Conservation (phyloP, 108 stramenopile genomes). For the Seminavis robusta region DNA sequence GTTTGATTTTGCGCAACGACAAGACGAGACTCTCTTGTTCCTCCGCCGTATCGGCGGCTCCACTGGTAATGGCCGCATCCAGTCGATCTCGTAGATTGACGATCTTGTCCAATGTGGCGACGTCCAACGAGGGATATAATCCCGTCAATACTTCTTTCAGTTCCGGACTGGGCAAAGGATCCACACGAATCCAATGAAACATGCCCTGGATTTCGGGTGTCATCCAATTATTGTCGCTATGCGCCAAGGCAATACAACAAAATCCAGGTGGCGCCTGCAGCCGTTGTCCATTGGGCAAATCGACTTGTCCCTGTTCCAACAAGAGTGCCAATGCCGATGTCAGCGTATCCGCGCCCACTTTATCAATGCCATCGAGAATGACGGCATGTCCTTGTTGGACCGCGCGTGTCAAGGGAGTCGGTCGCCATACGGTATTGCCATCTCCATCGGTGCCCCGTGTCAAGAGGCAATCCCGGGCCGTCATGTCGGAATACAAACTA, state of each 20-base stretch:
- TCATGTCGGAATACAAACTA: slow-evolving; percentile 67
- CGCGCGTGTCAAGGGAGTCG: slow-evolving; percentile 68
- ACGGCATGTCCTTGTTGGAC: slow-evolving; percentile 49
- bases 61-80: slow-evolving; percentile 23
- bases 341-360: slow-evolving; percentile 59
- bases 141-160: slow-evolving; percentile 21
- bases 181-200: slow-evolving; percentile 31
- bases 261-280: neutral
- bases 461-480: slow-evolving; percentile 70
- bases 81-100: slow-evolving; percentile 26
- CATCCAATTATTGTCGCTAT: slow-evolving; percentile 38
- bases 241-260: slow-evolving; percentile 6
- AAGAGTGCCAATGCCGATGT: slow-evolving; percentile 53
- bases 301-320: slow-evolving; percentile 37
- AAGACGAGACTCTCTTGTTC: slow-evolving; percentile 42
- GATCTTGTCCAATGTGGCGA: slow-evolving; percentile 25
- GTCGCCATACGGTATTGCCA: slow-evolving; percentile 77
- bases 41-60: slow-evolving; percentile 33
- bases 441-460: slow-evolving; percentile 56
- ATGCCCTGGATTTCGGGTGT: slow-evolving; percentile 42
- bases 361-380: slow-evolving; percentile 84
- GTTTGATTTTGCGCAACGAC: slow-evolving; percentile 44
- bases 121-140: slow-evolving; percentile 29
- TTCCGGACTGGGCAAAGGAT: slow-evolving; percentile 32
- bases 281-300: slow-evolving; percentile 63